Percentiles rank a stretch among this genome's conserved stretches.
These are phyloP conservation scores for Plasmodium ovale DNA, from an alignment of 169 alveolate genomes.

Conservation along the genomic window DNA sequence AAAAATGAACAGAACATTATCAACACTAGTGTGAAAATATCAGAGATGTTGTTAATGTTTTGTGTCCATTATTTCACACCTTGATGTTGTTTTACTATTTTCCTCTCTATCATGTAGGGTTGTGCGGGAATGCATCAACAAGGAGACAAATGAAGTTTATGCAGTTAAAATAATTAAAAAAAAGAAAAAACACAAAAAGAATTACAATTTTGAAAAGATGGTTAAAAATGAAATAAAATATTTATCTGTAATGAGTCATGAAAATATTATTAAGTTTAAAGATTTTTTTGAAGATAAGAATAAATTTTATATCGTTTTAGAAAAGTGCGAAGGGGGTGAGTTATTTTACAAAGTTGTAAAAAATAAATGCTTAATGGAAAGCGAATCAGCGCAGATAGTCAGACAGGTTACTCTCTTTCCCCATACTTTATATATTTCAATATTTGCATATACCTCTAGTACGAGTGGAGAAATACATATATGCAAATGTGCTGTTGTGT, in stretches of 20 bases:
- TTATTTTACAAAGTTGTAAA: constrained; percentile 82
- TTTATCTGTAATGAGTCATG: constrained; percentile 76
- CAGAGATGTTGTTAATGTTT: not conserved
- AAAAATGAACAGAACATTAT: no score
- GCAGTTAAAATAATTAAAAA: constrained; percentile 64
- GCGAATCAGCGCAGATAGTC: constrained; percentile 57
- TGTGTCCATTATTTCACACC: not conserved
- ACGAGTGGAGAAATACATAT: not conserved
- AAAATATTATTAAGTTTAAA: constrained; percentile 76
- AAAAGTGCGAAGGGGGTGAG: constrained; percentile 88
- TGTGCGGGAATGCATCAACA: constrained; percentile 62
- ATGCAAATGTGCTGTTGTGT: no score
- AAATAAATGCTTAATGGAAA: constrained; percentile 80
- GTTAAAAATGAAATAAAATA: constrained; percentile 63
- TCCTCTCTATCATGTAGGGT: constrained; percentile 6
- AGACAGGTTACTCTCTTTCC: constrained; percentile 13
- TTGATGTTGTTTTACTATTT: not conserved
- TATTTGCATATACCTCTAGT: not conserved
- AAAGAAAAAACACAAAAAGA: constrained; percentile 45
- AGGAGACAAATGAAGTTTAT: constrained; percentile 46
- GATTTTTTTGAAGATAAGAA: constrained; percentile 81
- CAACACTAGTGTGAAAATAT: no score
- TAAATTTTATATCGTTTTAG: constrained; percentile 82
- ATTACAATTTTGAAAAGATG: constrained; percentile 46
- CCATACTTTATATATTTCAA: not conserved